These are phyloP conservation scores for Blastocystis sp. DNA, from an alignment of 352 stramenopile species.

Conservation along the genomic window DNA sequence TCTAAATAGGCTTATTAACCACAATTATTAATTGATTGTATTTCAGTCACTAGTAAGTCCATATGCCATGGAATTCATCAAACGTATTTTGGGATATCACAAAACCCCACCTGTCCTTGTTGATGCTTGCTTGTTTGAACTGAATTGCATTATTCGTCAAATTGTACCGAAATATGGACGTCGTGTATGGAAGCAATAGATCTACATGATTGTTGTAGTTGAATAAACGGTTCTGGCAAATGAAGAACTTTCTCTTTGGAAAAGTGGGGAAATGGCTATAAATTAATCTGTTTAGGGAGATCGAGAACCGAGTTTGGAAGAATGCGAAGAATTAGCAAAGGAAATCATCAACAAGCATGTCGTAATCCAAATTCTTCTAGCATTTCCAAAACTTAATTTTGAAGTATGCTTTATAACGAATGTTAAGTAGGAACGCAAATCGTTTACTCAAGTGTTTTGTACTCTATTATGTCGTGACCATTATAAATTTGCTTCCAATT, in stretches of 20 bases:
- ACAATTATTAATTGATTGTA: not conserved
- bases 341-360: constrained; percentile 62
- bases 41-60: not conserved
- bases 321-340: constrained; percentile 63
- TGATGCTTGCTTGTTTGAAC: constrained; percentile 43
- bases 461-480: constrained; percentile 60
- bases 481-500: constrained; percentile 62
- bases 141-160: constrained; percentile 56
- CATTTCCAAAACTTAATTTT: constrained; percentile 47
- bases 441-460: constrained; percentile 58
- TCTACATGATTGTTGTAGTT: constrained; percentile 29
- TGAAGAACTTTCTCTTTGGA: constrained; percentile 67
- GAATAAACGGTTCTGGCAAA: constrained; percentile 63
- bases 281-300: not conserved
- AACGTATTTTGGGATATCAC: constrained; percentile 46
- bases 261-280: not conserved
- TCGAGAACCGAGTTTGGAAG: constrained; percentile 37
- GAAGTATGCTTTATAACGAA: not conserved
- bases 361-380: constrained; percentile 43
- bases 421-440: constrained; percentile 41
- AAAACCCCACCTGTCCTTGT: constrained; percentile 61
- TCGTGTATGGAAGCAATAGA: not conserved
- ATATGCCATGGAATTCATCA: constrained; percentile 47
- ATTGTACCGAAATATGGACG: constrained; percentile 49
- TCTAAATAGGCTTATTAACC: no score